Percentiles rank a stretch among this genome's conserved stretches.
phyloP scores from a whole-genome alignment of 345 rosid genomes.

The Moringa oleifera region DNA sequence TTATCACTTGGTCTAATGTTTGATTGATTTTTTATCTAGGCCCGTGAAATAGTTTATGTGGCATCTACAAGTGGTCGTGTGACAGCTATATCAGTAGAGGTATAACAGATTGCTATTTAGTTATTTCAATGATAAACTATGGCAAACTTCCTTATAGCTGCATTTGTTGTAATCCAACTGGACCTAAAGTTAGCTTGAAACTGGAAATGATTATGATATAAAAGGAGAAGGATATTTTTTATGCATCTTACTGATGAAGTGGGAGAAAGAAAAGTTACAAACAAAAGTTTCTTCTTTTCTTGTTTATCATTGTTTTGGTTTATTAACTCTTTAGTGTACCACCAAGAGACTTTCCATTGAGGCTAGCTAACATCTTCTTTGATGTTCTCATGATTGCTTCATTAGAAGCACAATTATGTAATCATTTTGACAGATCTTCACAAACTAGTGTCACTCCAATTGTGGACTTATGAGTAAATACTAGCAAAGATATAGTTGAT shows the following conservation, averaged over 20 bases:
- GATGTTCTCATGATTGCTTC: too few species aligned
- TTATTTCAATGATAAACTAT: conserved; percentile 4
- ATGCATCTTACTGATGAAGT: background rate
- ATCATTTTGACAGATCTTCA: too few species aligned
- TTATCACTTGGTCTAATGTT: conserved; percentile 12
- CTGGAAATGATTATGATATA: too few species aligned
- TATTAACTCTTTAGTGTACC: background rate
- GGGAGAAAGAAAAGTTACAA: background rate
- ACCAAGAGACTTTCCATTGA: conserved; percentile 1
- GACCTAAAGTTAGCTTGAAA: too few species aligned
- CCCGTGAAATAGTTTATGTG: conserved; percentile 44
- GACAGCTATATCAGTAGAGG: conserved; percentile 73
- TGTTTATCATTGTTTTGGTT: background rate
- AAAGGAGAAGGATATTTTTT: too few species aligned
- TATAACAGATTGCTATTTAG: conserved; percentile 20
- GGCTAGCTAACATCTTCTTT: too few species aligned
- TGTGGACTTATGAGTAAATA: too few species aligned
- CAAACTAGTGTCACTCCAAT: too few species aligned
- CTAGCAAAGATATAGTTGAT: too few species aligned
- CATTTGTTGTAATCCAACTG: background rate
- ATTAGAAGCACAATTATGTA: too few species aligned
- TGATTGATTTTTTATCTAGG: conserved; percentile 35
- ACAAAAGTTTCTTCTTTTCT: too few species aligned
- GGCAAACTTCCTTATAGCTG: background rate
- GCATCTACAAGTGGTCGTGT: conserved; percentile 85